Conservation (phyloP, 176 grass and related monocot genomes). For the Pontederia paniculata region DNA sequence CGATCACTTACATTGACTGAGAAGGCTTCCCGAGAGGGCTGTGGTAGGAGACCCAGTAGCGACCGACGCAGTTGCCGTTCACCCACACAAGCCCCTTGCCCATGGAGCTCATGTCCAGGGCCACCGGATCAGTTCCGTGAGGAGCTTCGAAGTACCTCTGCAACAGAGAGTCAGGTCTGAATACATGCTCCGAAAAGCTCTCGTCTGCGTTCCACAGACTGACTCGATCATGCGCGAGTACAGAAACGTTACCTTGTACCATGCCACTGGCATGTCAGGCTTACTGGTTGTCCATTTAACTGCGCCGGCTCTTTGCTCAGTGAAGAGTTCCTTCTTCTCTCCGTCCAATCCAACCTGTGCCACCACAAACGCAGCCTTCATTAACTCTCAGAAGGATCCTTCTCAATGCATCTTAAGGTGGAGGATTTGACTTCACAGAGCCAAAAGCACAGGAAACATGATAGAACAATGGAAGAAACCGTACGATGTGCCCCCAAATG, state of each 20-base stretch:
- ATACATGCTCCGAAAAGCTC: not conserved
- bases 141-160: slow-evolving; percentile 86
- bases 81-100: slow-evolving; percentile 59
- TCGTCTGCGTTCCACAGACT: slow-evolving; percentile 3
- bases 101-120: slow-evolving; percentile 72
- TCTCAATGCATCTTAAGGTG: no score
- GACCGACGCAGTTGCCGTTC: slow-evolving; percentile 47
- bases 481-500: slow-evolving; percentile 76
- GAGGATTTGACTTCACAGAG: not conserved
- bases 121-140: slow-evolving; percentile 45
- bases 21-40: slow-evolving; percentile 47
- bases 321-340: slow-evolving; percentile 52
- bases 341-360: slow-evolving; percentile 53
- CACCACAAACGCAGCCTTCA: no score
- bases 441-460: not conserved
- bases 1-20: slow-evolving; percentile 48
- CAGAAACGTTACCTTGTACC: slow-evolving; percentile 68
- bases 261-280: slow-evolving; percentile 32
- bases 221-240: slow-evolving; percentile 7
- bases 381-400: no score
- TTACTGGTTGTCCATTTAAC: slow-evolving; percentile 31
- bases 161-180: not conserved
- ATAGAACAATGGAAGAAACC: slow-evolving; percentile 9
- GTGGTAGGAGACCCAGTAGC: slow-evolving; percentile 54
- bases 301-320: slow-evolving; percentile 23